Evolutionary conservation across 495 filamentous ascomycete genomes (phyloP).

Genomic region (Neurospora tetraspora): DNA sequence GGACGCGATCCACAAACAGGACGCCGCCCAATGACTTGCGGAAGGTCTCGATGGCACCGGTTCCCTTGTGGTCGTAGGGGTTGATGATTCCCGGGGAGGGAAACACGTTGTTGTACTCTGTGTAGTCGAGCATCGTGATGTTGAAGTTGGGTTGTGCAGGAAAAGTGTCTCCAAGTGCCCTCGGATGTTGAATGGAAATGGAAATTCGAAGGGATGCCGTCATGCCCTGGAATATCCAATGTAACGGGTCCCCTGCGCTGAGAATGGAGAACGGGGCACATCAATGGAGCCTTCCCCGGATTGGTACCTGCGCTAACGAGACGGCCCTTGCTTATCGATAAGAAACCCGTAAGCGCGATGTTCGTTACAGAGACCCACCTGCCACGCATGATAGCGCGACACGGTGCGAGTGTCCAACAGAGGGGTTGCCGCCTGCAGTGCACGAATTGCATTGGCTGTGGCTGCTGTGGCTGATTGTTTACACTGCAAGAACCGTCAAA

Average conservation of each 20-base stretch:
- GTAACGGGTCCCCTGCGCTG: background rate
- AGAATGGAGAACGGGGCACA: background rate
- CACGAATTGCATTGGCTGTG: slow-evolving; percentile 5
- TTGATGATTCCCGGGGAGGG: slow-evolving; percentile 46
- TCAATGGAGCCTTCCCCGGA: background rate
- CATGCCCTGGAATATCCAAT: background rate
- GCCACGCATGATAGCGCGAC: background rate
- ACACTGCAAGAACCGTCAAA: slow-evolving; percentile 14
- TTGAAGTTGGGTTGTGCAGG: background rate
- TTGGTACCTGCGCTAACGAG: background rate
- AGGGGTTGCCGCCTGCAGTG: background rate
- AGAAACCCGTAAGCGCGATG: background rate
- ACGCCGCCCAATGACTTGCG: slow-evolving; percentile 53
- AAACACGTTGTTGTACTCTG: slow-evolving; percentile 55
- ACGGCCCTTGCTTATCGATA: background rate
- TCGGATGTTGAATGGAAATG: background rate
- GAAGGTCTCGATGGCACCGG: slow-evolving; percentile 49
- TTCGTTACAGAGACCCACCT: background rate
- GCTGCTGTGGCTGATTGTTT: slow-evolving; percentile 26
- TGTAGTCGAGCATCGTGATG: slow-evolving; percentile 30
- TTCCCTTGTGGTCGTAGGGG: slow-evolving; percentile 47
- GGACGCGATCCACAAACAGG: slow-evolving; percentile 65
- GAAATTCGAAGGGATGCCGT: background rate
- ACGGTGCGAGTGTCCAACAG: background rate
- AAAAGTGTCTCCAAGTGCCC: background rate